These are phyloP conservation scores for Chlorella variabilis DNA, from an alignment of 163 green algal genomes.

Conservation along the genomic window DNA sequence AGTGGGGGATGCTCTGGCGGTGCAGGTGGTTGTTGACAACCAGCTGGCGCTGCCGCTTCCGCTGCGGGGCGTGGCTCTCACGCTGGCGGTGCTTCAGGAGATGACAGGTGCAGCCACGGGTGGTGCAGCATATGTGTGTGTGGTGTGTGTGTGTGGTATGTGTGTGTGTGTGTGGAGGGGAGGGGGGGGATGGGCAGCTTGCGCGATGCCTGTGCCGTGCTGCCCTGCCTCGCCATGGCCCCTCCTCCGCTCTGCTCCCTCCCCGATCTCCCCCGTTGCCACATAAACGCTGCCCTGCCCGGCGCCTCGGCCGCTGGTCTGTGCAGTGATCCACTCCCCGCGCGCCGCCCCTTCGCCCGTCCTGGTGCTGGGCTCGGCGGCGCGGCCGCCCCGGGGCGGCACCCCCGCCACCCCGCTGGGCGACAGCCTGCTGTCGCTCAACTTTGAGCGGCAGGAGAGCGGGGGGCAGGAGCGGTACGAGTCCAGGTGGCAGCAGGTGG, in stretches of 20 bases:
- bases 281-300: too few relatives aligned
- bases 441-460: not conserved
- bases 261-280: too few relatives aligned
- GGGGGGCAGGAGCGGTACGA: not conserved
- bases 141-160: too few relatives aligned
- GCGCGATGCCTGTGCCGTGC: too few relatives aligned
- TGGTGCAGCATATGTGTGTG: too few relatives aligned
- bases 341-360: not conserved
- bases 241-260: too few relatives aligned
- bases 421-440: not conserved
- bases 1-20: slow-evolving; percentile 45
- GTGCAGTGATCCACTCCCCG: slow-evolving; percentile 20
- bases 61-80: slow-evolving; percentile 36
- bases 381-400: not conserved
- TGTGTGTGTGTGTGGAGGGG: too few relatives aligned
- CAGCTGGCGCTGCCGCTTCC: slow-evolving; percentile 32
- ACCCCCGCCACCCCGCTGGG: not conserved
- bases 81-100: slow-evolving; percentile 50
- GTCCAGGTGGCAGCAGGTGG: slow-evolving; percentile 50
- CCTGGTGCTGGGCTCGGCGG: not conserved
- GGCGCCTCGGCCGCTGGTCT: not conserved
- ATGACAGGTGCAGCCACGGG: slow-evolving; percentile 33
- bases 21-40: slow-evolving; percentile 43
- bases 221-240: too few relatives aligned
- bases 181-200: too few relatives aligned